Conservation (phyloP, 352 stramenopile species). For the Globisporangium barbulae region DNA sequence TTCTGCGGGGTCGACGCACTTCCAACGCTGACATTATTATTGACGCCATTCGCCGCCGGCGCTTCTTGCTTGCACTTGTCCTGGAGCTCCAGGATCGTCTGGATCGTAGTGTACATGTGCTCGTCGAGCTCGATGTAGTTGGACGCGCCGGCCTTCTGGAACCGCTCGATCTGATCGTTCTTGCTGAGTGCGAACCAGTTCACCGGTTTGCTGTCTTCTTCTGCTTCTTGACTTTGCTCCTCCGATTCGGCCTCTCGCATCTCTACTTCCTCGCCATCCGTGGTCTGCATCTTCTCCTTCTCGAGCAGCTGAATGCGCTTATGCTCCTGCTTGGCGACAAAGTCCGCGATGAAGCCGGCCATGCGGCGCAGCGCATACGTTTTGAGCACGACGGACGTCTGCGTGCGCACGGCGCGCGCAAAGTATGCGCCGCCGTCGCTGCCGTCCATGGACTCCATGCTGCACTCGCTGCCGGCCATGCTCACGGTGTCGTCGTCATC, state of each 20-base stretch:
- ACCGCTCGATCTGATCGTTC: constrained; percentile 15
- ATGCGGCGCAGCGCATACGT: constrained; percentile 17
- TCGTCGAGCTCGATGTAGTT: constrained; percentile 19
- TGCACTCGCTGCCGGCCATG: constrained; percentile 14
- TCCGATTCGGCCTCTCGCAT: not conserved
- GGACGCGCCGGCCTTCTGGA: constrained; percentile 11
- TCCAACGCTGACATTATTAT: not conserved
- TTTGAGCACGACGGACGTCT: constrained; percentile 14
- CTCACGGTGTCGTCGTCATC: not conserved
- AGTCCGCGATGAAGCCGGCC: constrained; percentile 13
- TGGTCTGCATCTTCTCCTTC: constrained; percentile 1
- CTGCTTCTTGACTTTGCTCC: not conserved
- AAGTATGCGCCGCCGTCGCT: not conserved
- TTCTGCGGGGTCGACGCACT: not conserved
- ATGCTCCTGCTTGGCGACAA: constrained; percentile 1
- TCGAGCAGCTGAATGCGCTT: no score
- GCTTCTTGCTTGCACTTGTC: constrained; percentile 16
- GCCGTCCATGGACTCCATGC: constrained; percentile 11
- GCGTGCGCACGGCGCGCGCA: constrained; percentile 3
- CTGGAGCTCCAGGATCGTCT: constrained; percentile 12
- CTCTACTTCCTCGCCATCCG: not conserved
- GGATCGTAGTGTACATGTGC: constrained; percentile 15
- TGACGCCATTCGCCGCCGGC: not conserved
- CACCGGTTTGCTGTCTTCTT: constrained; percentile 3
- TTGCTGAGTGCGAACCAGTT: constrained; percentile 15